Base-by-base conservation (phyloP, 2,329 filamentous ascomycete species). In the Aureobasidium sp. region DNA sequence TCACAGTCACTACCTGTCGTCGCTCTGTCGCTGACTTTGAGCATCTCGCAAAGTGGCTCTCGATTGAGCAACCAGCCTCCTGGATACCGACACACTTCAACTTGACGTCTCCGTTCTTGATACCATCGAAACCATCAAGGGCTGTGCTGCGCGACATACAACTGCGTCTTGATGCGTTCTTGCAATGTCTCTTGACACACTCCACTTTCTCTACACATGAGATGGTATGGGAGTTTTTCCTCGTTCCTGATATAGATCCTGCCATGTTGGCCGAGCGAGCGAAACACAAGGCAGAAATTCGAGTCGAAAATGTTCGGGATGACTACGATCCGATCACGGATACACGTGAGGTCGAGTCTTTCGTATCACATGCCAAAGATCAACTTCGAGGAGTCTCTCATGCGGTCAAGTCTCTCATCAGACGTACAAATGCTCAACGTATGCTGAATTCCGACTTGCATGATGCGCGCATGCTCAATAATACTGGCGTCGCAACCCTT, bases 161-260 rank as follows among this genome's bases (percentile, higher is more conserved):
- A 72, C 78, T 91, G 48, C 86, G 88, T 16, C 85, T 96, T 25
- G 91, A 99, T 74, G 88, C 86, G 67, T 97, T 97, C 69, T 77
- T 99, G 67, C 90, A 90, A 66, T 90, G 91, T 21, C 82, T 99
- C 65, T 81, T 99, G 30, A 81, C 84, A 9, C 94, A 99, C 70
- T 89, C 93, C 3, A 97, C 94, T 0, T 97, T 99, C 71, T 84
- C 91, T 0, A 96, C 90, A 0, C 95, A 99, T 70, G 94, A 99
- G 76, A 91, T 97, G 83, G 82, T 99, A 2, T 99, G 94, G 95
- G 94, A 99, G 69, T 99, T 99, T 76, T 96, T 99, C 75, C 82
- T 99, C 0, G 92, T 99, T 13, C 94, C 94, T 1, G 94, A 99
- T 67, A 85, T 99, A 54, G 90, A 96, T 71, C 83, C 90, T 0